phyloP scores from a whole-genome alignment of 2,329 filamentous ascomycete genomes.

The Aspergillus unguis region DNA sequence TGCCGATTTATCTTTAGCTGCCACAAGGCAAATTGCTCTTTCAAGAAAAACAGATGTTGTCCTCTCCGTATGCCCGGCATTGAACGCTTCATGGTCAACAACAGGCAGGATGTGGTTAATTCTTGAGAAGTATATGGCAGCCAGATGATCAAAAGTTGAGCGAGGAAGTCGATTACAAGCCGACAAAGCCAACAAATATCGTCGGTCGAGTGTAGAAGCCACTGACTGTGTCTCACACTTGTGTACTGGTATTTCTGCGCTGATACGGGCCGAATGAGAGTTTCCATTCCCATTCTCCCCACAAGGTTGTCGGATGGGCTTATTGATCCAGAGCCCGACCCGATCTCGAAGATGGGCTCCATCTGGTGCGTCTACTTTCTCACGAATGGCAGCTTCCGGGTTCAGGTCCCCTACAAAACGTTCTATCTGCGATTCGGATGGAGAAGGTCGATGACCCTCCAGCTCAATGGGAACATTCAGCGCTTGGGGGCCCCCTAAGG shows the following conservation, averaged over 20 bases:
- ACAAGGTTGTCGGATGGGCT: conserved; percentile 15
- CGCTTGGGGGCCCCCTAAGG: background rate
- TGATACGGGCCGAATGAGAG: conserved; percentile 1
- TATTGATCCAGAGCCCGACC: conserved; percentile 34
- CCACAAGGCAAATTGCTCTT: conserved; percentile 40
- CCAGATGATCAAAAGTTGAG: conserved; percentile 30
- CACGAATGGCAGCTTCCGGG: conserved; percentile 39
- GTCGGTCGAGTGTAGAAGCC: conserved; percentile 22
- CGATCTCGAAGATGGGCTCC: conserved; percentile 27
- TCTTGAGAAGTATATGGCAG: conserved; percentile 36
- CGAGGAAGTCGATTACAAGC: conserved; percentile 31
- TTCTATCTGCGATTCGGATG: conserved; percentile 19
- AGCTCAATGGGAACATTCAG: conserved; percentile 1
- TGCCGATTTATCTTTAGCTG: conserved; percentile 37
- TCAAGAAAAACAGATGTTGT: conserved; percentile 35
- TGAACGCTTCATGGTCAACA: conserved; percentile 29
- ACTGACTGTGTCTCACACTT: conserved; percentile 9
- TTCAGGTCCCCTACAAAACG: conserved; percentile 43
- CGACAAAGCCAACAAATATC: conserved; percentile 24
- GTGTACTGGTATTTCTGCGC: background rate
- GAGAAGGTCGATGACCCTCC: background rate
- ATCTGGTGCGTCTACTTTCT: conserved; percentile 25
- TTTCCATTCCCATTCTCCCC: conserved; percentile 1
- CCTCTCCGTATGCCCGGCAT: conserved; percentile 21
- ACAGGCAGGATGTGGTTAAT: conserved; percentile 40